phyloP scores from a whole-genome alignment of 768 basidiomycete genomes.

The Podaxis sp. region DNA sequence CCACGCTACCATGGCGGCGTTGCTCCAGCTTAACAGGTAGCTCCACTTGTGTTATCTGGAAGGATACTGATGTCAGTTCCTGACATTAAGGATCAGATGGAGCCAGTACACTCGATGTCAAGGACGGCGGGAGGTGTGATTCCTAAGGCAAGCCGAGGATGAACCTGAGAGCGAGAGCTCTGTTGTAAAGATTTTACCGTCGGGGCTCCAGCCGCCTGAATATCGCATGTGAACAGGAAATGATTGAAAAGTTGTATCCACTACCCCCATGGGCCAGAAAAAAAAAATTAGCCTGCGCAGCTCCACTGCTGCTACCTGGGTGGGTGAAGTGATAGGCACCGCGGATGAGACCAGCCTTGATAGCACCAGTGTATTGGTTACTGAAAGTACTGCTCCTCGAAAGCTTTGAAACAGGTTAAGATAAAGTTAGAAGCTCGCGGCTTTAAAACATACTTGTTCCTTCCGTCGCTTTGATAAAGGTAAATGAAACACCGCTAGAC shows the following conservation, averaged over 20 bases:
- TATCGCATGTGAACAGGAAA: background rate
- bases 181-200: conserved; percentile 15
- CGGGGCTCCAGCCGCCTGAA: conserved; percentile 39
- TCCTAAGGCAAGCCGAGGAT: conserved; percentile 15
- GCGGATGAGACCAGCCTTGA: conserved; percentile 50
- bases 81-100: background rate
- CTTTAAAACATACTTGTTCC: conserved; percentile 37
- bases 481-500: conserved; percentile 51
- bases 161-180: background rate
- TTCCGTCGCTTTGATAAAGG: conserved; percentile 67
- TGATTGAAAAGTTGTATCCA: background rate
- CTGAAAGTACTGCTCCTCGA: background rate
- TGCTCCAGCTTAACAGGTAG: conserved; percentile 48
- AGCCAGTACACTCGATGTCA: conserved; percentile 55
- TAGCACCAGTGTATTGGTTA: conserved; percentile 43
- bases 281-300: conserved; percentile 56
- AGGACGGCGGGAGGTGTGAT: conserved; percentile 61
- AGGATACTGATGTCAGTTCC: background rate
- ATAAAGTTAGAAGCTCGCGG: background rate
- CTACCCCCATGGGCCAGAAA: conserved; percentile 55
- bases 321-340: conserved; percentile 61
- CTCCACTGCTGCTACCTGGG: conserved; percentile 28
- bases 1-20: conserved; percentile 59
- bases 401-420: background rate
- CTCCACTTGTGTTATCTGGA: conserved; percentile 47